A percentile compares a stretch with the other conserved stretches of the same genome.
These are phyloP conservation scores for Citrus inodora DNA, from an alignment of 345 rosid species.

Conservation along the genomic window DNA sequence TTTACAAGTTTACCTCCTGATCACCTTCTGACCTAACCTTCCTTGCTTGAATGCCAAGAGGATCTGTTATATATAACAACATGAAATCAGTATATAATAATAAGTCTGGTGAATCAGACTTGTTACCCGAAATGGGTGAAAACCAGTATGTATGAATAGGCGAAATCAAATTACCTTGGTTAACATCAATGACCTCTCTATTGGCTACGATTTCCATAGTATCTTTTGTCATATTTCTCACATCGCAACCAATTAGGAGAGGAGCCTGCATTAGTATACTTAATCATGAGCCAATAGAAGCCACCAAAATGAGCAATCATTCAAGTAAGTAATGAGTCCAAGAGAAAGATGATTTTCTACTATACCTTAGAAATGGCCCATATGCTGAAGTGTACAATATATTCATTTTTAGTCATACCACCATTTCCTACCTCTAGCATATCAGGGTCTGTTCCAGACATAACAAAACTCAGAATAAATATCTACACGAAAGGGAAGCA, in stretches of 20 bases:
- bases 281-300: background rate
- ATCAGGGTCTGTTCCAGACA: constrained; percentile 67
- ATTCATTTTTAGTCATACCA: constrained; percentile 85
- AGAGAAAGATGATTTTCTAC: background rate
- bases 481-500: background rate
- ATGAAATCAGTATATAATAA: background rate
- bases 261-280: constrained; percentile 46
- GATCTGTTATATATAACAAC: constrained; percentile 35
- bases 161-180: constrained; percentile 53
- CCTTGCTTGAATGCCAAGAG: constrained; percentile 74
- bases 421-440: constrained; percentile 99
- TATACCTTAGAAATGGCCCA: constrained; percentile 93
- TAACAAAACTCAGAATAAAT: background rate
- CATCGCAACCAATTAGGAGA: constrained; percentile 76
- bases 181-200: constrained; percentile 75
- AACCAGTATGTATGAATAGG: background rate
- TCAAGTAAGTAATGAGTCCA: background rate
- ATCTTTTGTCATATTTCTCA: constrained; percentile 61
- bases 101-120: background rate
- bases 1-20: constrained; percentile 44
- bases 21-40: constrained; percentile 67
- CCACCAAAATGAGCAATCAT: background rate
- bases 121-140: background rate
- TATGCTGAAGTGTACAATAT: constrained; percentile 80
- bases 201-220: constrained; percentile 55